Evolutionary conservation across 352 stramenopile species (phyloP).

Genomic region (Pythium aquatile): DNA sequence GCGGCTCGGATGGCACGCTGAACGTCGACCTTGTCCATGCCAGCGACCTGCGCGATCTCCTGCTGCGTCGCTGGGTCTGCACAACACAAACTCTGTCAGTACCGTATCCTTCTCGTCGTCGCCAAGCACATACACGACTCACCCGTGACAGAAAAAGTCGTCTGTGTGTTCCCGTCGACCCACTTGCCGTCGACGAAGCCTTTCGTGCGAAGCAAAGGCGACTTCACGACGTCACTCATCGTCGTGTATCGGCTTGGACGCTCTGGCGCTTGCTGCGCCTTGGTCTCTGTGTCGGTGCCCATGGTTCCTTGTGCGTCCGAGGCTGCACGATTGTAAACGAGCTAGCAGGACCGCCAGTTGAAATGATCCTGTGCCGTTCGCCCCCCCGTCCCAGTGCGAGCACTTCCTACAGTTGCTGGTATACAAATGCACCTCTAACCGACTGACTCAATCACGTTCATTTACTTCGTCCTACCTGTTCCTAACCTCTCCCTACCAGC

Average conservation of each 20-base stretch:
- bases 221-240: conserved; percentile 42
- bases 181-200: conserved; percentile 76
- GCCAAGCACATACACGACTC: conserved; percentile 9
- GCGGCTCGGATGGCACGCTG: conserved; percentile 69
- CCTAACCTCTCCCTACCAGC: background rate
- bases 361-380: background rate
- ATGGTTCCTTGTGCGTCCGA: background rate
- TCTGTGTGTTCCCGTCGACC: conserved; percentile 48
- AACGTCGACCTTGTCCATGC: conserved; percentile 66
- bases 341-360: background rate
- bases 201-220: conserved; percentile 59
- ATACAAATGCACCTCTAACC: background rate
- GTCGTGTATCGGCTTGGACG: background rate
- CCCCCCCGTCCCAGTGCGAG: background rate
- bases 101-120: too few species aligned
- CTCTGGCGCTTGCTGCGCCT: background rate
- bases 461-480: conserved; percentile 1
- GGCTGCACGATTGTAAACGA: background rate
- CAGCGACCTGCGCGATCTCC: conserved; percentile 58
- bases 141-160: conserved; percentile 61
- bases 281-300: background rate
- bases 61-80: conserved; percentile 73
- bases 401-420: background rate
- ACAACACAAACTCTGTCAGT: background rate
- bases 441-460: conserved; percentile 2